Percentiles rank a stretch among this genome's conserved stretches.
Evolutionary conservation across 2,329 filamentous ascomycete genomes (phyloP).

Genomic region (Pseudopithomyces chartarum): DNA sequence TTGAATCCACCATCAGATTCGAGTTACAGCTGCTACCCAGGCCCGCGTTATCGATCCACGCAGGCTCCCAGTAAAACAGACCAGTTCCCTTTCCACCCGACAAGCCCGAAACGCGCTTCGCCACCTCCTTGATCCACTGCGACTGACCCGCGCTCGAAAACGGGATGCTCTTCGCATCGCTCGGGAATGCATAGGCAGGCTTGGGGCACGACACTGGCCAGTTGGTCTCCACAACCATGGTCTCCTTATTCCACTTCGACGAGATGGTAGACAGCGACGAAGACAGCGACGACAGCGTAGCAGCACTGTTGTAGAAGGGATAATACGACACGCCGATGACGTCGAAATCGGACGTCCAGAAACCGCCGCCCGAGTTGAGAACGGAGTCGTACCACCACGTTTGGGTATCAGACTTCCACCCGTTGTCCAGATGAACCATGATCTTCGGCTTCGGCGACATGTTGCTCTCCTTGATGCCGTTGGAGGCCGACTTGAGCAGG

Average conservation of each 20-base stretch:
- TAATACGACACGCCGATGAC: constrained; percentile 76
- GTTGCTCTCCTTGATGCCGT: constrained; percentile 67
- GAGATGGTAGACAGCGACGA: constrained; percentile 64
- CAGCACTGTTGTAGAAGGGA: constrained; percentile 68
- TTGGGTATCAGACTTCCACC: constrained; percentile 72
- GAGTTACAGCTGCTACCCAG: constrained; percentile 69
- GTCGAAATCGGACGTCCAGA: constrained; percentile 65
- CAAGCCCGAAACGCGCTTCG: constrained; percentile 59
- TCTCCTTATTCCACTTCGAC: constrained; percentile 65
- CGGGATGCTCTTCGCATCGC: constrained; percentile 64
- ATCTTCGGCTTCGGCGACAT: constrained; percentile 66
- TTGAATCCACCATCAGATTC: constrained; percentile 65
- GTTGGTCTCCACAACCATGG: constrained; percentile 73
- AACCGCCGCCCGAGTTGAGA: constrained; percentile 47
- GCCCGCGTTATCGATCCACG: constrained; percentile 69
- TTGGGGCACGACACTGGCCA: constrained; percentile 70
- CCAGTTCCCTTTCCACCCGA: constrained; percentile 58
- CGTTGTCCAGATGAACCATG: constrained; percentile 76
- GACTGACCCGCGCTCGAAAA: constrained; percentile 67
- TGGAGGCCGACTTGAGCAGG: constrained; percentile 67
- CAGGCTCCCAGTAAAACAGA: constrained; percentile 76
- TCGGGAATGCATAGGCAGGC: constrained; percentile 63
- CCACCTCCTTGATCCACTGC: constrained; percentile 65
- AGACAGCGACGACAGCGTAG: constrained; percentile 63
- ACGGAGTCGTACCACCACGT: constrained; percentile 68